Evolutionary conservation across 805 yeast species (phyloP).

Genomic region (Metschnikowia continentalis): DNA sequence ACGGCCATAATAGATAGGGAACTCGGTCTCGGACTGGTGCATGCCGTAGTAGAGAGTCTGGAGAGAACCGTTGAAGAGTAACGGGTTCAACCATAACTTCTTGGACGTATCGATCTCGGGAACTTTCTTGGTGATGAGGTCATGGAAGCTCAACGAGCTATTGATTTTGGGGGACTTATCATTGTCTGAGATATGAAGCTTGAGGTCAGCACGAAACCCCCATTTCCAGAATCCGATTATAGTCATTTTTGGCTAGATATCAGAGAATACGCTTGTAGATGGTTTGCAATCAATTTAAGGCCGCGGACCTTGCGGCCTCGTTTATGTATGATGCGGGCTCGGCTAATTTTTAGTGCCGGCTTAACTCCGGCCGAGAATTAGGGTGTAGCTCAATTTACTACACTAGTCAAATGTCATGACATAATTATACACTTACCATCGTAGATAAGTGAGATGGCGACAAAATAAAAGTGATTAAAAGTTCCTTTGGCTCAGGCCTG

Average conservation of each 20-base stretch:
- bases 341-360: not conserved
- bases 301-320: not conserved
- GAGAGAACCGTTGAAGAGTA: conserved; percentile 64
- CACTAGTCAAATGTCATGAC: not conserved
- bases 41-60: conserved; percentile 71
- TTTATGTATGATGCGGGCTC: not conserved
- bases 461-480: not conserved
- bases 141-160: conserved; percentile 8
- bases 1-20: conserved; percentile 69
- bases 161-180: conserved; percentile 15
- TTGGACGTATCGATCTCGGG: conserved; percentile 22
- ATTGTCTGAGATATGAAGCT: conserved; percentile 21
- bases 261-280: not conserved
- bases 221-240: conserved; percentile 23
- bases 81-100: conserved; percentile 57
- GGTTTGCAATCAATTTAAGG: not conserved
- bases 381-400: not conserved
- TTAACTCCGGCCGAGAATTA: not conserved
- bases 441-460: not conserved
- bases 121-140: conserved; percentile 13
- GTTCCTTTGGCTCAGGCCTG: conserved; percentile 1
- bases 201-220: conserved; percentile 37
- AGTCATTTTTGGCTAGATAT: not conserved
- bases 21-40: conserved; percentile 47
- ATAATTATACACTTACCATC: not conserved